Evolutionary conservation across 164 flowering plant genomes (phyloP), one percentile per base, ranked within the genome.

Genomic region (Echeveria elegans): DNA sequence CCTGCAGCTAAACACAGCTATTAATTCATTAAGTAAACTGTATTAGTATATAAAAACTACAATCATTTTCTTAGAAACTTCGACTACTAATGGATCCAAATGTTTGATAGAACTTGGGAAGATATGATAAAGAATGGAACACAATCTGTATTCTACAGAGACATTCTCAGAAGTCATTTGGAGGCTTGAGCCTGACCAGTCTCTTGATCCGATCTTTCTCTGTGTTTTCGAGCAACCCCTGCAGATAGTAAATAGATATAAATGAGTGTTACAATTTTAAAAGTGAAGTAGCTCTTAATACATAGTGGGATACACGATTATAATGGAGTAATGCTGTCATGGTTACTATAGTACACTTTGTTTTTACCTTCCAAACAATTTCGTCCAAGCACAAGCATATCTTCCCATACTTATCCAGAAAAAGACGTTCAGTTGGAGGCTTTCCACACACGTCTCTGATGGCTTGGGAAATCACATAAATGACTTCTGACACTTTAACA

Each of bases 371-470:
- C 90, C 96, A 91, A 23, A 91, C 92, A 66, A 91, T 82, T 78
- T 91, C 97, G 81, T 91, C 97, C 56, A 91, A 76, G 66, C 96
- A 87, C 77, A 91, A 69, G 76, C 97, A 91, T 64, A 91, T 88
- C 81, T 72, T 91, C 67, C 97, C 97, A 64, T 91, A 89, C 77
- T 89, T 91, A 64, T 91, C 97, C 24, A 91, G 83, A 68, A 91
- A 91, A 65, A 91, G 77, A 67, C 97, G 97, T 81, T 94, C 98
- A 15, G 89, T 85, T 34, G 98, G 98, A 63, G 85, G 82, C 75
- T 94, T 94, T 38, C 98, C 97, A 63, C 97, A 23, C 18, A 16
- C 53, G 0, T 43, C 30, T 2, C 45, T 23, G 29, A 65, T n/a
- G 47, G 50, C 37, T 3, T 34, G 37, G 37, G 37, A 3, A 34